Evolutionary conservation across 306 rosid species (phyloP).

Genomic region (Rosa chinensis): DNA sequence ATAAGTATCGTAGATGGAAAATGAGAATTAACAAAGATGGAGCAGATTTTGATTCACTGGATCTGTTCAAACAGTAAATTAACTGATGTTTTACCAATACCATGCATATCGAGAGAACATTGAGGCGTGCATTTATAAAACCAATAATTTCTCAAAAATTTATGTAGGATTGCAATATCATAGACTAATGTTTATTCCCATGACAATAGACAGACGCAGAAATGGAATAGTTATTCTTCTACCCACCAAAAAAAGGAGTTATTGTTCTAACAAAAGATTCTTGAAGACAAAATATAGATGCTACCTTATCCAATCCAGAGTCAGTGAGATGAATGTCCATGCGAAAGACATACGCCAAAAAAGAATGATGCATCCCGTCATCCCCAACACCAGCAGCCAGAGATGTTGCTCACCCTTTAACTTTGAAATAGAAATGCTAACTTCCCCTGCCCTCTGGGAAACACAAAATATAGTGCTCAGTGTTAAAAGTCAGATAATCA

Average conservation of each 20-base stretch:
- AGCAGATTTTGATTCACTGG: not conserved
- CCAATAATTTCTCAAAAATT: conserved; percentile 4
- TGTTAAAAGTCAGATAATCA: conserved; percentile 21
- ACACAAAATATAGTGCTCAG: conserved; percentile 29
- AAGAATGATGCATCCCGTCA: conserved; percentile 73
- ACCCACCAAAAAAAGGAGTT: not conserved
- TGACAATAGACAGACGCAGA: conserved; percentile 14
- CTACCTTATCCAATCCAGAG: conserved; percentile 89
- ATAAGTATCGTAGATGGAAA: conserved; percentile 24
- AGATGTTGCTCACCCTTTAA: conserved; percentile 88
- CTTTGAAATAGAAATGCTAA: conserved; percentile 76
- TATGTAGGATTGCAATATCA: conserved; percentile 25
- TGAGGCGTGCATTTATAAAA: conserved; percentile 11
- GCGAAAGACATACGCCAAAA: conserved; percentile 70
- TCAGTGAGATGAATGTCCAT: conserved; percentile 89
- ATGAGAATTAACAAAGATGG: conserved; percentile 9
- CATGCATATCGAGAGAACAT: not conserved
- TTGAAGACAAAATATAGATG: conserved; percentile 5
- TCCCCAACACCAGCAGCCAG: conserved; percentile 89
- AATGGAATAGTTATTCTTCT: conserved; percentile 17
- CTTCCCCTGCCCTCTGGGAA: conserved; percentile 93
- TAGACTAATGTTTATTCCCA: conserved; percentile 23
- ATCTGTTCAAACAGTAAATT: not conserved
- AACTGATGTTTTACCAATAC: conserved; percentile 24
- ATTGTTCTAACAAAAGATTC: conserved; percentile 12